These are phyloP conservation scores for Podospora australis DNA, from an alignment of 495 filamentous ascomycete genomes.

Conservation along the genomic window DNA sequence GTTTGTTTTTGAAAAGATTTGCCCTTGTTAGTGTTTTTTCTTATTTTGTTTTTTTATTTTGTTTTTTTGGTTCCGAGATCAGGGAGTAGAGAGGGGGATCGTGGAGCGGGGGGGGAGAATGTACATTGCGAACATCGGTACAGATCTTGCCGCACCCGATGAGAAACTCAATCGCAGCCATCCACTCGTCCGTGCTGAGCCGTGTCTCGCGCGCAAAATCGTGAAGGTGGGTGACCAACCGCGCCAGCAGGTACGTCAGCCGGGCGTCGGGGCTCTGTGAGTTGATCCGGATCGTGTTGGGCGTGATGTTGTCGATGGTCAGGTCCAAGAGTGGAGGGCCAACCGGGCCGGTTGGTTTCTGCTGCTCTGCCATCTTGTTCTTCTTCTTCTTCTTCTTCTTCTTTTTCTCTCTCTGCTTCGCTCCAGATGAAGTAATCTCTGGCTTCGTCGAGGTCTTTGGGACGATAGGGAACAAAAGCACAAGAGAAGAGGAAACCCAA, in stretches of 20 bases:
- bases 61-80: too few relatives aligned
- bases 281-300: conserved; percentile 68
- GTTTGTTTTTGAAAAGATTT: too few relatives aligned
- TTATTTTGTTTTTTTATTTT: too few relatives aligned
- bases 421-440: too few relatives aligned
- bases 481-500: too few relatives aligned
- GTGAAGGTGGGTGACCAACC: conserved; percentile 72
- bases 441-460: too few relatives aligned
- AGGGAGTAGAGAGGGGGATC: not conserved
- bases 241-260: conserved; percentile 64
- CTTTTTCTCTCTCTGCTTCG: too few relatives aligned
- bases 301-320: conserved; percentile 78
- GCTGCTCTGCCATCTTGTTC: conserved; percentile 4
- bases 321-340: conserved; percentile 56
- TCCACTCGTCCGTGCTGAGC: conserved; percentile 75
- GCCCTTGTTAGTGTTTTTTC: too few relatives aligned
- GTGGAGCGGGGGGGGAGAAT: conserved; percentile 1
- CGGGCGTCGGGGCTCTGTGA: conserved; percentile 59
- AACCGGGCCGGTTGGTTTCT: conserved; percentile 5
- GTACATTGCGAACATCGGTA: conserved; percentile 53
- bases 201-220: conserved; percentile 79
- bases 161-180: conserved; percentile 63
- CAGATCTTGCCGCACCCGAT: conserved; percentile 68
- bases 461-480: too few relatives aligned
- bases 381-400: not conserved